phyloP scores from a whole-genome alignment of 2,329 filamentous ascomycete genomes.

The Blumeria graminis region DNA sequence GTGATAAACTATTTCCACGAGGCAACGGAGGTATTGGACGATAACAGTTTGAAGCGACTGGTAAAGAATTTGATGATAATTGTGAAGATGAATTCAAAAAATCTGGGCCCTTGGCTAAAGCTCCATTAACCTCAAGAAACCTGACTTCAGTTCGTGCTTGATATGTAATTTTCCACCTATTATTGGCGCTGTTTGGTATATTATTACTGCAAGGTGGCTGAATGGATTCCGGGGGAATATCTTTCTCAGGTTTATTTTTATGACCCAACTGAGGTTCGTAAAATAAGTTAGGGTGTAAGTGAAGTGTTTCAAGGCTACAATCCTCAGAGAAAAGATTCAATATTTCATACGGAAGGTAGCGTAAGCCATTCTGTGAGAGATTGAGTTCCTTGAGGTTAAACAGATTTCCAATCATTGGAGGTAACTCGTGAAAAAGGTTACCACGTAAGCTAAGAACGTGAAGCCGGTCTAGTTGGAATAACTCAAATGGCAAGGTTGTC shows the following conservation, averaged over 20 bases:
- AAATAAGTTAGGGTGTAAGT: constrained; percentile 39
- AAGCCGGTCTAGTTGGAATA: constrained; percentile 37
- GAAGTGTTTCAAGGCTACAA: constrained; percentile 25
- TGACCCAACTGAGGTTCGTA: constrained; percentile 17
- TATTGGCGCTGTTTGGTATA: not conserved
- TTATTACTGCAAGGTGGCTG: not conserved
- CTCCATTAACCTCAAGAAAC: constrained; percentile 12
- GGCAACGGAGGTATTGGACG: constrained; percentile 7
- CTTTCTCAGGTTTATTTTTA: constrained; percentile 1
- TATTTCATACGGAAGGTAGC: constrained; percentile 36
- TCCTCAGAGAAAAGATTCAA: constrained; percentile 26
- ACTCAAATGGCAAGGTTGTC: constrained; percentile 27
- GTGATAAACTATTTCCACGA: constrained; percentile 7
- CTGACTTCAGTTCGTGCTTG: constrained; percentile 12
- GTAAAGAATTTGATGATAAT: constrained; percentile 3
- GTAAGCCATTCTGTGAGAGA: constrained; percentile 36
- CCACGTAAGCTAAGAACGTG: constrained; percentile 41
- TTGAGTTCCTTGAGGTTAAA: constrained; percentile 37
- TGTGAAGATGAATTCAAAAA: constrained; percentile 5
- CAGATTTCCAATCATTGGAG: constrained; percentile 32
- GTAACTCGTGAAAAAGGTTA: constrained; percentile 36
- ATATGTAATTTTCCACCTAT: constrained; percentile 11
- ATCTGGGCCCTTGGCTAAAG: constrained; percentile 10
- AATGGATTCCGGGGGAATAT: not conserved
- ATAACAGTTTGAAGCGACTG: constrained; percentile 6